A percentile compares a stretch with the other conserved stretches of the same genome.
These are phyloP conservation scores for Penicillium sp. DNA, from an alignment of 2,329 filamentous ascomycete genomes.

Conservation along the genomic window DNA sequence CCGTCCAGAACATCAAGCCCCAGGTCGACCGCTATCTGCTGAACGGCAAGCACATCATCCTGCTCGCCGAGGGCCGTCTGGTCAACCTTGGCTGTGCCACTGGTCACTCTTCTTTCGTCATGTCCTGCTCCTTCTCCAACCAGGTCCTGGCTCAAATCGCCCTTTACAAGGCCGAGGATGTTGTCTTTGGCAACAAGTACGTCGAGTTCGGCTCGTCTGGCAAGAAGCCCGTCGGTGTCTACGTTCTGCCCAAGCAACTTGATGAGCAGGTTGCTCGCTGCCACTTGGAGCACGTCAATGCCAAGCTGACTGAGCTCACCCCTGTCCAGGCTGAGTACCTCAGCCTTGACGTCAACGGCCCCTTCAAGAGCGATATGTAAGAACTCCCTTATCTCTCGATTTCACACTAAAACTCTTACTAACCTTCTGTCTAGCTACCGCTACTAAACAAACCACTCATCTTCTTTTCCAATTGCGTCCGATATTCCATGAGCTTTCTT, in stretches of 20 bases:
- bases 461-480: slow-evolving; percentile 32
- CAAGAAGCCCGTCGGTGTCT: slow-evolving; percentile 90
- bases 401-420: not conserved
- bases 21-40: slow-evolving; percentile 98
- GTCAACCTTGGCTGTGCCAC: slow-evolving; percentile 99
- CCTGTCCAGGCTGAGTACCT: slow-evolving; percentile 93
- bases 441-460: slow-evolving; percentile 58
- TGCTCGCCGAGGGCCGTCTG: slow-evolving; percentile 96
- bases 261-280: slow-evolving; percentile 98
- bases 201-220: slow-evolving; percentile 90
- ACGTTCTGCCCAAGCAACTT: slow-evolving; percentile 96
- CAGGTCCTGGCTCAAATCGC: slow-evolving; percentile 99
- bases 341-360: slow-evolving; percentile 79
- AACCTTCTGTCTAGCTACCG: slow-evolving; percentile 51
- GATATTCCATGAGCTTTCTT: slow-evolving; percentile 32
- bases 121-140: slow-evolving; percentile 99
- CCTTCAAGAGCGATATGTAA: slow-evolving; percentile 80
- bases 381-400: not conserved
- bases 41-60: slow-evolving; percentile 96
- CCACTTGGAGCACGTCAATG: slow-evolving; percentile 91
- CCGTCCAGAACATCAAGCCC: slow-evolving; percentile 98
- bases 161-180: slow-evolving; percentile 90
- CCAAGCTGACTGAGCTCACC: slow-evolving; percentile 85
- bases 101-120: slow-evolving; percentile 99
- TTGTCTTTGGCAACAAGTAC: slow-evolving; percentile 88